Evolutionary conservation across 2,329 filamentous ascomycete genomes (phyloP).

Genomic region (Didymella pomorum): DNA sequence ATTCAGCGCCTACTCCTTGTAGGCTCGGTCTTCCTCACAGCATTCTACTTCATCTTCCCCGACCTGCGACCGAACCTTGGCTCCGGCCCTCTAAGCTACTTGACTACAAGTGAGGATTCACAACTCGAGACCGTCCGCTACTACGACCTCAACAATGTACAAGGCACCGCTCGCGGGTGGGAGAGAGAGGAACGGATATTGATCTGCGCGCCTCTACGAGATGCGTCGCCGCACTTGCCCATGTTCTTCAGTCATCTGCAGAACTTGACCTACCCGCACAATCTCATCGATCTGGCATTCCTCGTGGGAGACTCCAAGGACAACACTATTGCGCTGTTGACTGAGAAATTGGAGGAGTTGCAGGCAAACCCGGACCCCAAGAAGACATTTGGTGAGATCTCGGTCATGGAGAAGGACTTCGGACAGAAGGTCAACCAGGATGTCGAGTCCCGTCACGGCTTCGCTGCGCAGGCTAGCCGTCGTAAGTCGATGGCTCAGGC

Average conservation of each 20-base stretch:
- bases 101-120: conserved; percentile 72
- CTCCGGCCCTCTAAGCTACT: conserved; percentile 71
- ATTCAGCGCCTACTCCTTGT: conserved; percentile 71
- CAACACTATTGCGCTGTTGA: conserved; percentile 78
- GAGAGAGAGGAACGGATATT: conserved; percentile 95
- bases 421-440: conserved; percentile 98
- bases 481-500: conserved; percentile 98
- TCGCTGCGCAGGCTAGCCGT: conserved; percentile 91
- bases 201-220: conserved; percentile 90
- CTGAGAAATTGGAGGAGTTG: conserved; percentile 76
- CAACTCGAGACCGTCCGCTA: conserved; percentile 95
- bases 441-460: conserved; percentile 95
- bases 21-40: conserved; percentile 64
- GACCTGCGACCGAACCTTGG: conserved; percentile 72
- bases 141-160: conserved; percentile 91
- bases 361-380: conserved; percentile 81
- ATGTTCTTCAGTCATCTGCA: conserved; percentile 99
- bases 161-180: conserved; percentile 92
- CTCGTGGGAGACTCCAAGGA: conserved; percentile 98
- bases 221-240: conserved; percentile 87
- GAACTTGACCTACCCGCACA: conserved; percentile 97
- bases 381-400: conserved; percentile 92
- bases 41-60: conserved; percentile 77
- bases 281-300: conserved; percentile 95
- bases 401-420: conserved; percentile 98